phyloP scores from a whole-genome alignment of 2,329 filamentous ascomycete species.

The Aureobasidium sp. region DNA sequence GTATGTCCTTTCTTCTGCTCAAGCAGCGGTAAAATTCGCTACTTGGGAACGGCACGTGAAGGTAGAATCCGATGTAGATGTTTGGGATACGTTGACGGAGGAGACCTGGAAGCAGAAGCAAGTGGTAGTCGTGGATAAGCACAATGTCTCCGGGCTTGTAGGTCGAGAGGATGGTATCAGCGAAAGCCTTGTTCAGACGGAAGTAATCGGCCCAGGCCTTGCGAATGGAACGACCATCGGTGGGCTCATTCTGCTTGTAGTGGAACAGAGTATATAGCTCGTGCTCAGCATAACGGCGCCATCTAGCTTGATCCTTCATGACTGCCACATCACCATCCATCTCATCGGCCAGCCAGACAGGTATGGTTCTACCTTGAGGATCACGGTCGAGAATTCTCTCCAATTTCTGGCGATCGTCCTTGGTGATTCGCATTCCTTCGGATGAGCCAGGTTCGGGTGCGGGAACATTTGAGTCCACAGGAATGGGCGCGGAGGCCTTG shows the following conservation, averaged over 20 bases:
- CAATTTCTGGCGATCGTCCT: slow-evolving; percentile 61
- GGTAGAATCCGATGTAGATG: slow-evolving; percentile 90
- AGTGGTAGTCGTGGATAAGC: slow-evolving; percentile 88
- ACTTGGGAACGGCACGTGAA: slow-evolving; percentile 91
- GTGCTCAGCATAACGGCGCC: slow-evolving; percentile 85
- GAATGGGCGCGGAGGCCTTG: slow-evolving; percentile 70
- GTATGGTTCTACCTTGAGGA: slow-evolving; percentile 68
- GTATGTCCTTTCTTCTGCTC: slow-evolving; percentile 76
- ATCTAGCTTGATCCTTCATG: slow-evolving; percentile 74
- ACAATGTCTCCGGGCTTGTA: slow-evolving; percentile 93
- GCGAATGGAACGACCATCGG: slow-evolving; percentile 72
- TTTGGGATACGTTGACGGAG: slow-evolving; percentile 77
- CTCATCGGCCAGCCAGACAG: slow-evolving; percentile 83
- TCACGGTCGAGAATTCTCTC: slow-evolving; percentile 66
- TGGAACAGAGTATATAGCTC: slow-evolving; percentile 90
- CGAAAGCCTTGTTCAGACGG: slow-evolving; percentile 85
- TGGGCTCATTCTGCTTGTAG: slow-evolving; percentile 90
- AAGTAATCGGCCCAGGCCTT: slow-evolving; percentile 89
- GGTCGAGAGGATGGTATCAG: slow-evolving; percentile 75
- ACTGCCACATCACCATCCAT: slow-evolving; percentile 59
- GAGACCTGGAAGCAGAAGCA: slow-evolving; percentile 82
- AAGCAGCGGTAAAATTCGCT: slow-evolving; percentile 91
- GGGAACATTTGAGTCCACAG: slow-evolving; percentile 52
- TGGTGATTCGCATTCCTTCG: slow-evolving; percentile 63
- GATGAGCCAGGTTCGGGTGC: slow-evolving; percentile 29